A percentile compares a stretch with the other conserved stretches of the same genome.
phyloP scores from a whole-genome alignment of 2,329 filamentous ascomycete species.

The Juglanconis juglandina region DNA sequence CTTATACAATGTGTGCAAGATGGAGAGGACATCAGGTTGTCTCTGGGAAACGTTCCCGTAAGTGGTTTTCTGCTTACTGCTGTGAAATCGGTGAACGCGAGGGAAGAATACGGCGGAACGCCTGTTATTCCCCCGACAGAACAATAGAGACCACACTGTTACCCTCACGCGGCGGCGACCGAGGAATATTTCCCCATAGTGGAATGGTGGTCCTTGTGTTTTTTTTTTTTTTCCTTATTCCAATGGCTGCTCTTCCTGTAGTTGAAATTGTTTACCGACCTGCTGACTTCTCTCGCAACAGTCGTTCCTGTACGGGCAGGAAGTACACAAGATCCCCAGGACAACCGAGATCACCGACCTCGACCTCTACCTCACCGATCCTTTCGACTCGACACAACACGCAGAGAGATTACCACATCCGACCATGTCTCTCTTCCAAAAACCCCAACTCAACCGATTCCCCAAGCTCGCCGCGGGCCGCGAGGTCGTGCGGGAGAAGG shows the following conservation, averaged over 20 bases:
- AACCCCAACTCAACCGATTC: constrained; percentile 27
- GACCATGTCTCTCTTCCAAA: constrained; percentile 49
- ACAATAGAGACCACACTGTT: constrained; percentile 14
- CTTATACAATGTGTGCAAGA: constrained; percentile 59
- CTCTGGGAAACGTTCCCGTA: constrained; percentile 58
- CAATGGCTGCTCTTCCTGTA: not conserved
- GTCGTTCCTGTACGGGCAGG: constrained; percentile 53
- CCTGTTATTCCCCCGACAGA: constrained; percentile 12
- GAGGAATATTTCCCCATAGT: not conserved
- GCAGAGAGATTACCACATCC: constrained; percentile 47
- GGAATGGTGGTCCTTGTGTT: too few relatives aligned
- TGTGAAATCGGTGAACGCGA: not conserved
- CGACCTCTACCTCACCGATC: constrained; percentile 55
- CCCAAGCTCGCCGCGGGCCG: constrained; percentile 21
- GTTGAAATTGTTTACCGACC: not conserved
- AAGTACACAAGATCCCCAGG: constrained; percentile 29
- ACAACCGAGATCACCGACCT: constrained; percentile 44
- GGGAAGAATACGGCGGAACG: not conserved
- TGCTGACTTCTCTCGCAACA: constrained; percentile 25
- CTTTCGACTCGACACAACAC: constrained; percentile 43
- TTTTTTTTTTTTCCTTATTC: too few relatives aligned
- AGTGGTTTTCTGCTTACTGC: constrained; percentile 31
- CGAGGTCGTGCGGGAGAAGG: constrained; percentile 14
- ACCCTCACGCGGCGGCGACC: not conserved
- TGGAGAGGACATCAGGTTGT: constrained; percentile 55